phyloP scores from a whole-genome alignment of 371 early-diverging fungal species.

The Mucor velutinosus region DNA sequence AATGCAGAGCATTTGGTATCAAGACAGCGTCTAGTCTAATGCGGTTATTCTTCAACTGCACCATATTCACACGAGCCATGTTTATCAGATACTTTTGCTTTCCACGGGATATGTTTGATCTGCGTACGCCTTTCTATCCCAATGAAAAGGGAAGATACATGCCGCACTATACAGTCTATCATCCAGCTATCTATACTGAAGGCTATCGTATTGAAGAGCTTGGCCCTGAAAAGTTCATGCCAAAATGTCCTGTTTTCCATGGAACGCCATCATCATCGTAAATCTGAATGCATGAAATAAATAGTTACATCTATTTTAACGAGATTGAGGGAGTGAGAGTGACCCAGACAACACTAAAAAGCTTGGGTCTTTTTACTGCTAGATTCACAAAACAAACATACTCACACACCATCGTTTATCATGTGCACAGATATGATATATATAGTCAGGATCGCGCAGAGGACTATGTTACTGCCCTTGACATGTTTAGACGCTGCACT shows the following conservation, averaged over 20 bases:
- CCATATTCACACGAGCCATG: slow-evolving; percentile 12
- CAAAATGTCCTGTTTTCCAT: slow-evolving; percentile 29
- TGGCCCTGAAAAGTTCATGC: slow-evolving; percentile 32
- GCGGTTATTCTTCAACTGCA: slow-evolving; percentile 6
- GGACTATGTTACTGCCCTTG: too few relatives aligned
- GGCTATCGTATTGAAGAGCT: slow-evolving; percentile 31
- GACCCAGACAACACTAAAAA: neutral
- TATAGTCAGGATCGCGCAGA: neutral
- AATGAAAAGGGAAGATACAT: slow-evolving; percentile 26
- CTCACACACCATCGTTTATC: neutral
- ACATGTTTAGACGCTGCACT: too few relatives aligned
- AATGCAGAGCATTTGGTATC: slow-evolving; percentile 27
- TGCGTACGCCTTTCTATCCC: slow-evolving; percentile 30
- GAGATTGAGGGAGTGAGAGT: neutral
- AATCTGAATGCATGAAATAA: neutral
- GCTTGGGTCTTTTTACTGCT: neutral
- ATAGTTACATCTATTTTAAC: neutral
- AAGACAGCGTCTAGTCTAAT: slow-evolving; percentile 1
- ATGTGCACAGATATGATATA: neutral
- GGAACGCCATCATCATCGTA: neutral
- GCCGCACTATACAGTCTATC: slow-evolving; percentile 26
- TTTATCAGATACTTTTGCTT: slow-evolving; percentile 28
- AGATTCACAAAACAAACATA: neutral
- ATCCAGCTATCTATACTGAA: slow-evolving; percentile 21
- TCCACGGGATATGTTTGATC: slow-evolving; percentile 16